Evolutionary conservation across 495 filamentous ascomycete species (phyloP), one percentile per base, ranked within the genome.

Genomic region (Lasiosphaeria hispida): DNA sequence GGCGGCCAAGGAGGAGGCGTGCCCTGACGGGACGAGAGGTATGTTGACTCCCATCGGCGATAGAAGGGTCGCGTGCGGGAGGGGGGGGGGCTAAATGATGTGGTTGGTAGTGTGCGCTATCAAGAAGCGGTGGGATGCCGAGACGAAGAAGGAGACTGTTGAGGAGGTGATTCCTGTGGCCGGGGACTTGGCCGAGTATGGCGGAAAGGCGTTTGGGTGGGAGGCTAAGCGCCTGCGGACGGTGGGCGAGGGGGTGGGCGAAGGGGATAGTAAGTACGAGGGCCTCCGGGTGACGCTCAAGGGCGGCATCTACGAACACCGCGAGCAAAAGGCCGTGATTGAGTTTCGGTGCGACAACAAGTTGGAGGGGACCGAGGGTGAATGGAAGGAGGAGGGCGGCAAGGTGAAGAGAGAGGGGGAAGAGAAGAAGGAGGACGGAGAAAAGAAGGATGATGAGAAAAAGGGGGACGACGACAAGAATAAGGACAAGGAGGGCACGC

Each of bases 321-420:
- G 80, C 49, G 64, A 79, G 49, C 86, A 91, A 58, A 77, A 77
- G 54, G 89, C 91, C 4, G 75, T 95, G 7, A 82, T 97, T 19
- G 90, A 97, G 61, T 92, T 97, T 58, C 54, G 89, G 36, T 98
- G 94, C 70, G 85, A 94, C 63, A 74, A 70, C 30, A 78, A 85
- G 4, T 72, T 81, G 39, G 83, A 83, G 7, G 92, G 92, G 1
- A 72, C 86, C 3, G 92, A 96, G 65, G 85, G 83, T 57, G 69
- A 89, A 45, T 77, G 68, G 56, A 70, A 77, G 60, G 70, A 69
- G 36, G 72, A 76, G 41, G 78, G 79, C 35, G 63, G 62, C 6
- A 65, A 71, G 10, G 68, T 65, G 13, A 63, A 64, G 17, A 65
- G 58, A 15, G 56, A 69, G 33, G 57, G 57, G 6, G 58, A 48